These are phyloP conservation scores for Aspergillus baeticus DNA, from an alignment of 495 filamentous ascomycete genomes.

Conservation along the genomic window DNA sequence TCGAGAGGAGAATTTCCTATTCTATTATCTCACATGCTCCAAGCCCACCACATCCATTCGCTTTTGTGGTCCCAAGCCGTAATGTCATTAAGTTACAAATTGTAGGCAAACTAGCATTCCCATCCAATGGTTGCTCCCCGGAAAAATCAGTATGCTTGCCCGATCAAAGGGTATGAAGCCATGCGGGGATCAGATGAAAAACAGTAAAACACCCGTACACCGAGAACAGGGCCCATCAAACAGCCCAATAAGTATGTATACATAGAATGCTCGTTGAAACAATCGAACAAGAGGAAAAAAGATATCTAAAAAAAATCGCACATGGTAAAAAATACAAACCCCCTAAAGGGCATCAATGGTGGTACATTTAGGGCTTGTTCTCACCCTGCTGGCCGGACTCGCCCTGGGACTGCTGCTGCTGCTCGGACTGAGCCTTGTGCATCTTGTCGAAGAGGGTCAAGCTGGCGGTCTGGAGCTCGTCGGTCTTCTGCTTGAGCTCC, in stretches of 20 bases:
- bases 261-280: conserved; percentile 36
- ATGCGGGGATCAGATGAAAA: conserved; percentile 19
- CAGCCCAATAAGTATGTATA: conserved; percentile 40
- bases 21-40: conserved; percentile 48
- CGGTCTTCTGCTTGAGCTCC: conserved; percentile 96
- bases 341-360: conserved; percentile 17
- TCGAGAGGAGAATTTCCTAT: conserved; percentile 50
- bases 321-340: conserved; percentile 27
- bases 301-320: conserved; percentile 27
- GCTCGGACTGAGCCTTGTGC: conserved; percentile 89
- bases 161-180: conserved; percentile 24
- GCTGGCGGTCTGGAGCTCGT: conserved; percentile 93
- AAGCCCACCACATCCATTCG: conserved; percentile 37
- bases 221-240: conserved; percentile 26
- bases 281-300: conserved; percentile 23
- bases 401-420: conserved; percentile 54
- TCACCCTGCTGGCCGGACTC: conserved; percentile 64
- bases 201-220: conserved; percentile 42
- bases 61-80: conserved; percentile 42
- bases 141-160: conserved; percentile 19
- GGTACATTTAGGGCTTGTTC: conserved; percentile 71
- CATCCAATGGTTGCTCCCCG: conserved; percentile 20
- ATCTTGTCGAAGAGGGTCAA: conserved; percentile 99
- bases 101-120: conserved; percentile 37
- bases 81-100: conserved; percentile 49